Evolutionary conservation across 257 asterid genomes (phyloP), one percentile per base, ranked within the genome.

Genomic region (Vinca minor): DNA sequence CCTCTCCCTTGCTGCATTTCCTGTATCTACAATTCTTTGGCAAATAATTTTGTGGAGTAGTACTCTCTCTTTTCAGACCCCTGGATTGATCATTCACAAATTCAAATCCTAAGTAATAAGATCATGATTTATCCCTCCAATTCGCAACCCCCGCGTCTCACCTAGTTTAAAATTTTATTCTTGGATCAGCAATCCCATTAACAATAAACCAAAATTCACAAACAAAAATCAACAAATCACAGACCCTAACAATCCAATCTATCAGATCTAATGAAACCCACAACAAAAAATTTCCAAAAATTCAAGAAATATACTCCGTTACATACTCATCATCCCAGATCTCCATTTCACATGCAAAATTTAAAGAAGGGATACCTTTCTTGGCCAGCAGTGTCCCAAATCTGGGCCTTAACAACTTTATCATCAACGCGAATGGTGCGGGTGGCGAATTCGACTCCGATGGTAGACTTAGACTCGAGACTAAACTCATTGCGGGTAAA

Each of bases 311-410:
- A 5, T 48, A 47, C 26, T 28, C 25, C 44, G 45, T 14, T 15
- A 25, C 52, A 13, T 47, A 77, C 45, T 42, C 49, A 29, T 20
- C 38, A 21, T 20, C 56, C 2, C 53, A 73, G 73, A 81, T 78
- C 79, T 68, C 71, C 50, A 21, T 32, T 52, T 4, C 21, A 42
- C 26, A 2, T 34, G 38, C 38, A 36, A 14, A 26, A 21, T 1
- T 35, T n/a, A 25, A 46, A 32, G 42, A 32, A 4, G 25, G 21
- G 21, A 14, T 69, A 81, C 85, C 88, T 71, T 70, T 83, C 88
- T 42, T 80, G 85, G 10, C 88, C 88, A 14, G 88, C 88, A 15
- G 88, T 83, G 63, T 83, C 88, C 88, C 88, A 80, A 78, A 83
- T 83, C 84, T 83, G 85, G 46, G 88, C 85, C 76, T 83, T 83